Conservation (phyloP, 116 monocot genomes). For the Phalaenopsis hybrid region DNA sequence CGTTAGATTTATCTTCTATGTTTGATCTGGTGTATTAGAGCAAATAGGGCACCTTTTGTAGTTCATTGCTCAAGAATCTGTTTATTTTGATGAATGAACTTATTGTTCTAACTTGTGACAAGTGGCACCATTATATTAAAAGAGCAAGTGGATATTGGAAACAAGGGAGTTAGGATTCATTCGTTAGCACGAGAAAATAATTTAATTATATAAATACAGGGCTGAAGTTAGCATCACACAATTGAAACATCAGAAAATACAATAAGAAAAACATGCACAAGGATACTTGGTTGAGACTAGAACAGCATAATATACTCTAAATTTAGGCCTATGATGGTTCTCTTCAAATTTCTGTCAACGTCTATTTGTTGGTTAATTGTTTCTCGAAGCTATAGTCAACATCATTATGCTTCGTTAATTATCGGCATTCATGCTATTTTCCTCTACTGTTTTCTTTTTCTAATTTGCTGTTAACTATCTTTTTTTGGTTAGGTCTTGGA, state of each 20-base stretch:
- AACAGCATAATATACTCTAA: not conserved
- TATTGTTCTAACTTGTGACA: too few species aligned
- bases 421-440: not conserved
- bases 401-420: not conserved
- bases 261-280: too few species aligned
- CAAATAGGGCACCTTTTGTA: not conserved
- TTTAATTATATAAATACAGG: too few species aligned
- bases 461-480: not conserved
- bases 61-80: too few species aligned
- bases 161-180: too few species aligned
- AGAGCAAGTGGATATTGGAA: too few species aligned
- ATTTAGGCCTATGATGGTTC: not conserved
- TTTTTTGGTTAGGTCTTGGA: conserved; percentile 49
- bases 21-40: not conserved
- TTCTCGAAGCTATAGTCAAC: not conserved
- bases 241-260: too few species aligned
- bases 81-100: too few species aligned
- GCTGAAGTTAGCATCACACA: too few species aligned
- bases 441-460: not conserved
- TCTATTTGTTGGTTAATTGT: not conserved
- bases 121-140: too few species aligned
- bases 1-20: not conserved
- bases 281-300: not conserved
- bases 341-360: not conserved
- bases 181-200: too few species aligned